A percentile compares a stretch with the other conserved stretches of the same genome.
Conservation (phyloP, 1,284 basidiomycete species). For the Ustilago lituana region DNA sequence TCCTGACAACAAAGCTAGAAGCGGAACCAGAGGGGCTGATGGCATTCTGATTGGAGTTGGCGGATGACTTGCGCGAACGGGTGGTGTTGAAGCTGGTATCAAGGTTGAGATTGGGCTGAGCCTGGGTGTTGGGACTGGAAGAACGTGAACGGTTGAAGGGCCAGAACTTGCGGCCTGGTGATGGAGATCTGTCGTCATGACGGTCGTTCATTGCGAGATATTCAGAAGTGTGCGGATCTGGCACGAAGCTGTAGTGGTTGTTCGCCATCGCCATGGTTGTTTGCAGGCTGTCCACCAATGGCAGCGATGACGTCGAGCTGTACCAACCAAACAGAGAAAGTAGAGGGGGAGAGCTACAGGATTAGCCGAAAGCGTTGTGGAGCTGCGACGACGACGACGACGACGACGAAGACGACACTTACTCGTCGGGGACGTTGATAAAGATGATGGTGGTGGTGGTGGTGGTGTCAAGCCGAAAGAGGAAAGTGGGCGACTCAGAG, state of each 20-base stretch:
- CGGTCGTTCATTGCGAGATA: constrained; percentile 28
- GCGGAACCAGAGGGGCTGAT: constrained; percentile 28
- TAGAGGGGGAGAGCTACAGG: background rate
- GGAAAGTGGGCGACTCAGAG: constrained; percentile 2
- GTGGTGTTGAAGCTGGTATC: constrained; percentile 22
- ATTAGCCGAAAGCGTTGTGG: background rate
- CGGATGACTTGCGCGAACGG: constrained; percentile 34
- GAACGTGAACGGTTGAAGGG: constrained; percentile 53
- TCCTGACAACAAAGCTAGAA: constrained; percentile 54
- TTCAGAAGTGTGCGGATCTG: constrained; percentile 25
- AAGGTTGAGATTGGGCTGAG: constrained; percentile 11
- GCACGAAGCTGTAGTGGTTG: constrained; percentile 27
- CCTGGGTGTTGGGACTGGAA: constrained; percentile 38
- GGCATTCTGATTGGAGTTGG: constrained; percentile 18
- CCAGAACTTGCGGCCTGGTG: constrained; percentile 39
- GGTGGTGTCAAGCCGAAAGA: constrained; percentile 6
- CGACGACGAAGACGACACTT: no score
- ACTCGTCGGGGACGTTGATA: background rate
- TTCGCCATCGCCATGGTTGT: constrained; percentile 19
- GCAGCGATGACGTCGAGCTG: constrained; percentile 1
- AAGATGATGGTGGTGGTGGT: constrained; percentile 8
- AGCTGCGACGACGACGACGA: no score
- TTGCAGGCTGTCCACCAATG: background rate
- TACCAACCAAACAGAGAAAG: background rate
- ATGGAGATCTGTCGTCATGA: constrained; percentile 22